phyloP scores from a whole-genome alignment of 306 rosid genomes.

The Cajanus cajan region DNA sequence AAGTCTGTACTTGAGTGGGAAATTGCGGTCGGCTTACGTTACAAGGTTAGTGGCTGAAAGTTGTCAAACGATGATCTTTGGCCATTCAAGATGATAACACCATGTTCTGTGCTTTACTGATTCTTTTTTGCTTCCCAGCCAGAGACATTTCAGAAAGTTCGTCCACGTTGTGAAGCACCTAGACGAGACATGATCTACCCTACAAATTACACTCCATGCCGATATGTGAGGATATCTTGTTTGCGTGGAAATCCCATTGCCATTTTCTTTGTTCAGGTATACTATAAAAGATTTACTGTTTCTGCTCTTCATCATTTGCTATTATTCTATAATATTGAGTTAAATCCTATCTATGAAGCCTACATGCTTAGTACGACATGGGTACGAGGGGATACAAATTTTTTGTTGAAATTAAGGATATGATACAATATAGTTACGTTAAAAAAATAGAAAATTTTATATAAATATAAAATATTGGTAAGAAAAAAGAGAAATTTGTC shows the following conservation, averaged over 20 bases:
- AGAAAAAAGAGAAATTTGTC: too few relatives aligned
- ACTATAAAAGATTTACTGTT: background rate
- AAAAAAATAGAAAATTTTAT: too few relatives aligned
- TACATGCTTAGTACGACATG: too few relatives aligned
- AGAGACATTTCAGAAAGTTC: conserved; percentile 85
- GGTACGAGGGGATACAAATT: too few relatives aligned
- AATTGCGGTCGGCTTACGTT: conserved; percentile 87
- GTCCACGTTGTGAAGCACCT: conserved; percentile 97
- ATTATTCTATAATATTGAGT: background rate
- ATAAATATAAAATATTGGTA: too few relatives aligned
- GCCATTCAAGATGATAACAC: background rate
- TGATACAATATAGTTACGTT: too few relatives aligned
- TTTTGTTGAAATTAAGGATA: too few relatives aligned
- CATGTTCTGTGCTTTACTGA: background rate
- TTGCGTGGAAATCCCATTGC: conserved; percentile 97
- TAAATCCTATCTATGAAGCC: too few relatives aligned
- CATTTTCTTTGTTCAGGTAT: conserved; percentile 87
- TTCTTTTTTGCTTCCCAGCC: conserved; percentile 59
- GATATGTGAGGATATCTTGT: conserved; percentile 86
- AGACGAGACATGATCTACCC: conserved; percentile 87
- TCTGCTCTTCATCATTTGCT: conserved; percentile 7
- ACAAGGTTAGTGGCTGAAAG: conserved; percentile 61
- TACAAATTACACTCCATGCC: conserved; percentile 88
- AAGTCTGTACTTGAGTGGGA: conserved; percentile 98
- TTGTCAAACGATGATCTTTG: conserved; percentile 4